phyloP scores from a whole-genome alignment of 139 green algal genomes.

The Parachlorella kessleri region DNA sequence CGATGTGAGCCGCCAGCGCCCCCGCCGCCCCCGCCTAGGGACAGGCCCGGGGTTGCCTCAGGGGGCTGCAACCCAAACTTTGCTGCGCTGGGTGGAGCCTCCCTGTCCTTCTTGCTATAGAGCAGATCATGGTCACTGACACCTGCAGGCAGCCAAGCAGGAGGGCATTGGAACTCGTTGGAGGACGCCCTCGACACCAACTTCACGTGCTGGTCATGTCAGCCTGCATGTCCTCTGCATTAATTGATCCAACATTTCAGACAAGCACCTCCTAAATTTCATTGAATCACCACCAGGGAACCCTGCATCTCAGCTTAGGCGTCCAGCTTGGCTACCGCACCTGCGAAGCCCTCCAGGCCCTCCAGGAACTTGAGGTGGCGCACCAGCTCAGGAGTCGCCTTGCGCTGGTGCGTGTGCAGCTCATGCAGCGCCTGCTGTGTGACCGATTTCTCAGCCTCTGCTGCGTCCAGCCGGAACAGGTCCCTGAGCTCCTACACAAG shows the following conservation, averaged over 20 bases:
- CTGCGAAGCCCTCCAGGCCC: conserved; percentile 43
- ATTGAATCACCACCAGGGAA: too few relatives aligned
- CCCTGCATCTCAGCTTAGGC: too few relatives aligned
- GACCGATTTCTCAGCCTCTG: conserved; percentile 51
- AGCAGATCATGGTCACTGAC: conserved; percentile 86
- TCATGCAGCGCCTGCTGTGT: conserved; percentile 75
- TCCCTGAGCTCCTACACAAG: conserved; percentile 71
- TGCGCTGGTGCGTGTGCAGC: conserved; percentile 66
- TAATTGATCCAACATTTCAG: too few relatives aligned
- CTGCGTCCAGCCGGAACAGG: conserved; percentile 68
- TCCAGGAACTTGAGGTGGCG: conserved; percentile 55
- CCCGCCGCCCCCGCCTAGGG: not conserved
- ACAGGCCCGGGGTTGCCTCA: not conserved
- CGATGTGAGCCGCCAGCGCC: not conserved
- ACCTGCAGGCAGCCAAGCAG: conserved; percentile 36
- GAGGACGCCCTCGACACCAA: too few relatives aligned
- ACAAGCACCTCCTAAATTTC: too few relatives aligned
- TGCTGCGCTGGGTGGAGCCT: not conserved
- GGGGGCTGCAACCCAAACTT: not conserved
- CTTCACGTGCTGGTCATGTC: too few relatives aligned
- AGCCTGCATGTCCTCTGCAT: too few relatives aligned
- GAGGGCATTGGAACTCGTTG: too few relatives aligned
- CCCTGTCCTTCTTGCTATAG: conserved; percentile 59
- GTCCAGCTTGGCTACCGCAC: too few relatives aligned
- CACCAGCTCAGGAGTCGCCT: conserved; percentile 32